These are phyloP conservation scores for Trichoderma sp. DNA, from an alignment of 2,329 filamentous ascomycete species.

Conservation along the genomic window DNA sequence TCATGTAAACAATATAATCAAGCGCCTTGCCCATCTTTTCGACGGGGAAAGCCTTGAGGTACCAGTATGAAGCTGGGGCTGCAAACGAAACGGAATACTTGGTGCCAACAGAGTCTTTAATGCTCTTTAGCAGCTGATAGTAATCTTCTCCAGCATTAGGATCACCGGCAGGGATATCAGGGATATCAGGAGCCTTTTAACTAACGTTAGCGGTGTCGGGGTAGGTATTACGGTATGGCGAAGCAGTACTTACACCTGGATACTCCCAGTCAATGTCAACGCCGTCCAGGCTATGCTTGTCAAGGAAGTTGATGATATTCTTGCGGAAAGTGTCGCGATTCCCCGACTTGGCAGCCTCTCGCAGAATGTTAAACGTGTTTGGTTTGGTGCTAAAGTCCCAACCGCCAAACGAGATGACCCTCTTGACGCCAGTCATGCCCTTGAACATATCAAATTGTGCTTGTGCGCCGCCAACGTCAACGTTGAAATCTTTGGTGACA, in stretches of 20 bases:
- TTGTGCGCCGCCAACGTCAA: slow-evolving; percentile 30
- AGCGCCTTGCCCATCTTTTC: slow-evolving; percentile 31
- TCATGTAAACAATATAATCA: slow-evolving; percentile 40
- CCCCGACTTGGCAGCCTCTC: slow-evolving; percentile 34
- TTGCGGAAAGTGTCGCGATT: slow-evolving; percentile 43
- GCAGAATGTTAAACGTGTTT: slow-evolving; percentile 34
- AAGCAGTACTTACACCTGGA: slow-evolving; percentile 37
- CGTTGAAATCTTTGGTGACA: slow-evolving; percentile 28
- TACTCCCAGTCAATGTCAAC: slow-evolving; percentile 54
- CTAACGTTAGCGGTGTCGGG: neutral
- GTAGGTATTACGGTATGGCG: slow-evolving; percentile 26
- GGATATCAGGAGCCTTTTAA: slow-evolving; percentile 30
- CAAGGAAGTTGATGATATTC: slow-evolving; percentile 44
- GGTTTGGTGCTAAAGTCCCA: slow-evolving; percentile 38
- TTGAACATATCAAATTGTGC: slow-evolving; percentile 38
- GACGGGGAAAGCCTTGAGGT: slow-evolving; percentile 37
- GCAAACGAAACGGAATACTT: slow-evolving; percentile 38
- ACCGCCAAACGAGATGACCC: slow-evolving; percentile 41
- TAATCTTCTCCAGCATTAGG: slow-evolving; percentile 25
- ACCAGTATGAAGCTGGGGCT: slow-evolving; percentile 38
- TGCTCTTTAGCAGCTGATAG: slow-evolving; percentile 26
- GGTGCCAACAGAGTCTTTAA: slow-evolving; percentile 28
- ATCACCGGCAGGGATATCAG: slow-evolving; percentile 35
- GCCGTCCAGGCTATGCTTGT: slow-evolving; percentile 44
- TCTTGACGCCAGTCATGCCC: slow-evolving; percentile 34